phyloP scores from a whole-genome alignment of 208 protist genomes.

The Angomonas desouzai region DNA sequence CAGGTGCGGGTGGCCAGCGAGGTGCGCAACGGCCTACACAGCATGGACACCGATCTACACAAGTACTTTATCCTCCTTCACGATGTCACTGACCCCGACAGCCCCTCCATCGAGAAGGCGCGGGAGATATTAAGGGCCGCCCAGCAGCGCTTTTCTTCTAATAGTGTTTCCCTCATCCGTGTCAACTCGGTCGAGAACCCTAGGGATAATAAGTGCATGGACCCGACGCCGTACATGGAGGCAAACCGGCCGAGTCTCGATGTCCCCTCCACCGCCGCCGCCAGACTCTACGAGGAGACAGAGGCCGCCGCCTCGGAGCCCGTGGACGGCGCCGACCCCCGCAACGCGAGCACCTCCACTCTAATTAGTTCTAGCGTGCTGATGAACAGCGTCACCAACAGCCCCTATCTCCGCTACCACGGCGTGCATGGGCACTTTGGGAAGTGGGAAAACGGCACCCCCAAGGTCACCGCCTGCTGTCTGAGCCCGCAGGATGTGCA shows the following conservation, averaged over 20 bases:
- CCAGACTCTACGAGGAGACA: constrained; percentile 17
- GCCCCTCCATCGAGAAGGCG: constrained; percentile 35
- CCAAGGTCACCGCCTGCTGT: constrained; percentile 70
- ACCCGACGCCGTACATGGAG: constrained; percentile 67
- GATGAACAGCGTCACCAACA: neutral
- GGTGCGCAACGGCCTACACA: constrained; percentile 37
- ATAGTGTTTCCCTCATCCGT: constrained; percentile 53
- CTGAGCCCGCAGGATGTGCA: constrained; percentile 62
- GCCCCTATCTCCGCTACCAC: constrained; percentile 24
- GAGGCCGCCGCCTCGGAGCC: constrained; percentile 15
- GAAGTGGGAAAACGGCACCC: constrained; percentile 37
- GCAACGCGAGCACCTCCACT: constrained; percentile 10
- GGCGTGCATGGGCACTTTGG: constrained; percentile 36
- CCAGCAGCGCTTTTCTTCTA: constrained; percentile 43
- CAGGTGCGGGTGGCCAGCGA: constrained; percentile 32
- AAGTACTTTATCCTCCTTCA: constrained; percentile 72
- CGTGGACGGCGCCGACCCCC: neutral
- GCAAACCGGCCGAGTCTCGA: constrained; percentile 59
- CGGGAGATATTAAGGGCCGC: constrained; percentile 33
- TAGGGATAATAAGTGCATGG: constrained; percentile 40
- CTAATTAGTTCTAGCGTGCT: neutral
- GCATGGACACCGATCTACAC: constrained; percentile 71
- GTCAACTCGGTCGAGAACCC: constrained; percentile 64
- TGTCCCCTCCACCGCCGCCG: constrained; percentile 40
- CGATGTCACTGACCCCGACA: constrained; percentile 38